Evolutionary conservation across 2,329 filamentous ascomycete genomes (phyloP).

Genomic region (Fusarium sulawesiense): DNA sequence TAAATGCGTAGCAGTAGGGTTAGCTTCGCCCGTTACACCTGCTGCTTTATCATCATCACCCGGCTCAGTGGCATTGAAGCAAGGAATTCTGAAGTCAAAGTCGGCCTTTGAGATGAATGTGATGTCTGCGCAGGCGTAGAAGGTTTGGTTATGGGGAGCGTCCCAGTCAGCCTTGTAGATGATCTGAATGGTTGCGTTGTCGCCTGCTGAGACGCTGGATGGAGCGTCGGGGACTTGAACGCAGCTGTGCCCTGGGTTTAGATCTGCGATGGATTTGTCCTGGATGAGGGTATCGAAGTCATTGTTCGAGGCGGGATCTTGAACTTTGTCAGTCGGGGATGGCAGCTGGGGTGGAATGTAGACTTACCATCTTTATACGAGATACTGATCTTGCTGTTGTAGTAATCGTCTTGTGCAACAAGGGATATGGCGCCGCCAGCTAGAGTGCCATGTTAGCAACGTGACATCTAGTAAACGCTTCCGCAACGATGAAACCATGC

Average conservation of each 20-base stretch:
- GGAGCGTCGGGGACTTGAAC: conserved; percentile 53
- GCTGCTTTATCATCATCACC: conserved; percentile 42
- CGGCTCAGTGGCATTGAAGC: conserved; percentile 58
- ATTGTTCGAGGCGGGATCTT: conserved; percentile 54
- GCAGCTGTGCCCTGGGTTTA: conserved; percentile 61
- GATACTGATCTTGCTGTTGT: conserved; percentile 64
- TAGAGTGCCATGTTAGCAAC: conserved; percentile 39
- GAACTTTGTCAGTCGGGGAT: neutral
- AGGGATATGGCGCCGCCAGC: conserved; percentile 66
- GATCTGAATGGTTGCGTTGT: conserved; percentile 62
- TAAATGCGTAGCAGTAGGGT: conserved; percentile 28
- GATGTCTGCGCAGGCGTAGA: conserved; percentile 64
- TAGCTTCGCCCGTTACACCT: conserved; percentile 19
- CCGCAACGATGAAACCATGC: neutral
- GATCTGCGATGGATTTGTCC: conserved; percentile 50
- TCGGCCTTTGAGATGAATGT: conserved; percentile 53
- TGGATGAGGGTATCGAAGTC: conserved; percentile 57
- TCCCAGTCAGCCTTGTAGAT: conserved; percentile 60
- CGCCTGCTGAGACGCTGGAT: conserved; percentile 52
- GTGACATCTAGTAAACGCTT: neutral
- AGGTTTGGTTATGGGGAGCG: conserved; percentile 57
- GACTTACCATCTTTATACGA: conserved; percentile 61
- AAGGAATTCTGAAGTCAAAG: conserved; percentile 52
- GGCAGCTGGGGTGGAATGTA: accelerated
- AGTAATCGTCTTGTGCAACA: conserved; percentile 68